Conservation (phyloP, 306 rosid species). For the Cicer yamashitae region DNA sequence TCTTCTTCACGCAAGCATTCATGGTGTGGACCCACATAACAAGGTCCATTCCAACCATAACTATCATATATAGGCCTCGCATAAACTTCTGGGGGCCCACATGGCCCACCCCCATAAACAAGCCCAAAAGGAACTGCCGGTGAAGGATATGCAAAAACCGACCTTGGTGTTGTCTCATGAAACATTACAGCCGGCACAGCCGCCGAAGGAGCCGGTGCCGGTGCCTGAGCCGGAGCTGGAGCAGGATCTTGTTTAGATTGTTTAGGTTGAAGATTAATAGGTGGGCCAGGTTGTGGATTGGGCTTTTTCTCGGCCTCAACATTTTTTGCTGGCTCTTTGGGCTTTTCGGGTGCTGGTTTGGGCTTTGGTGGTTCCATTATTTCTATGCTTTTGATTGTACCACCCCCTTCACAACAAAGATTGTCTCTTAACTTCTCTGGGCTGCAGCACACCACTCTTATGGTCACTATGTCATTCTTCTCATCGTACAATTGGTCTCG, state of each 20-base stretch:
- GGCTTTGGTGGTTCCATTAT: slow-evolving; percentile 54
- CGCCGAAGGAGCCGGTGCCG: background rate
- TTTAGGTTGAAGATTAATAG: background rate
- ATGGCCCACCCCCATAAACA: slow-evolving; percentile 18
- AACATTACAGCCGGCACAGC: slow-evolving; percentile 9
- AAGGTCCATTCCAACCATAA: slow-evolving; percentile 47
- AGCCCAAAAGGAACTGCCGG: slow-evolving; percentile 26
- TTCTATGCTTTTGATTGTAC: slow-evolving; percentile 60
- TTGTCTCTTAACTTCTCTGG: slow-evolving; percentile 67
- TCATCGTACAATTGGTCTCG: slow-evolving; percentile 71
- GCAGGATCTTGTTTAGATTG: background rate
- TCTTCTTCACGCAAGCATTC: slow-evolving; percentile 48
- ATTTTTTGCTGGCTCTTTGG: slow-evolving; percentile 9
- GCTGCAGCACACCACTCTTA: slow-evolving; percentile 69
- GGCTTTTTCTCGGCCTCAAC: background rate
- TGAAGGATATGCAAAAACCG: slow-evolving; percentile 9
- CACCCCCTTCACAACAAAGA: slow-evolving; percentile 55
- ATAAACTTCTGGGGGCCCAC: slow-evolving; percentile 40
- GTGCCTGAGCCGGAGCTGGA: background rate
- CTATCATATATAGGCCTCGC: slow-evolving; percentile 56
- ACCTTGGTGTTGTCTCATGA: background rate
- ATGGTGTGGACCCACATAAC: slow-evolving; percentile 41
- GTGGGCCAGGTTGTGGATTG: slow-evolving; percentile 1
- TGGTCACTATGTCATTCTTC: slow-evolving; percentile 54
- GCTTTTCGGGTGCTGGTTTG: background rate